phyloP scores from a whole-genome alignment of 1,284 basidiomycete genomes.

The Flammula alnicola region DNA sequence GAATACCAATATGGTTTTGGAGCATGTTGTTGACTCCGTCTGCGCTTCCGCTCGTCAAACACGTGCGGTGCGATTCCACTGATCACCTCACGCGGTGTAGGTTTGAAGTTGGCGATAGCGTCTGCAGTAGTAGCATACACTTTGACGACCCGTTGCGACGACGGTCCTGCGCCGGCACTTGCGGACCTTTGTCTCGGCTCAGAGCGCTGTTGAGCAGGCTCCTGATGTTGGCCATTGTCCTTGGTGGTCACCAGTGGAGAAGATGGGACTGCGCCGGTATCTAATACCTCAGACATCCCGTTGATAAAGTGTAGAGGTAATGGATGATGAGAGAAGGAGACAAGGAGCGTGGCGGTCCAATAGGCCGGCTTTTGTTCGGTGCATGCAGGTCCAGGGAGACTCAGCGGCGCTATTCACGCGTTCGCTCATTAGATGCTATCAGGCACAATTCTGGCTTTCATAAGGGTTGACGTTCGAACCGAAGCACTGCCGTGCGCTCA shows the following conservation, averaged over 20 bases:
- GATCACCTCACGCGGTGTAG: slow-evolving; percentile 11
- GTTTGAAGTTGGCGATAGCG: slow-evolving; percentile 10
- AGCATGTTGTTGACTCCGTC: too few species aligned
- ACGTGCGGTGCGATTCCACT: slow-evolving; percentile 13
- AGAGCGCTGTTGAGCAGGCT: background rate
- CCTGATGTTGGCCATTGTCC: background rate
- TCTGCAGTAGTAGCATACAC: slow-evolving; percentile 3
- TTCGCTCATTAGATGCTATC: slow-evolving; percentile 17
- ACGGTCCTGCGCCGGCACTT: slow-evolving; percentile 9
- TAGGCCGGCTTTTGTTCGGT: slow-evolving; percentile 19
- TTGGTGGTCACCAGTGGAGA: background rate
- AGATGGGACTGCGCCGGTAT: background rate
- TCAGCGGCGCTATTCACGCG: slow-evolving; percentile 22
- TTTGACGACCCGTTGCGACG: slow-evolving; percentile 15
- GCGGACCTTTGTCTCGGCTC: background rate
- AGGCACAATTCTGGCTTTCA: slow-evolving; percentile 18
- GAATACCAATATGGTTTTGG: slow-evolving; percentile 19
- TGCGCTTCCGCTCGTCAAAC: slow-evolving; percentile 11
- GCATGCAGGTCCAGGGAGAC: slow-evolving; percentile 13
- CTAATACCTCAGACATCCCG: slow-evolving; percentile 11
- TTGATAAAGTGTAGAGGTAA: background rate
- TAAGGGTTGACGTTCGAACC: slow-evolving; percentile 14
- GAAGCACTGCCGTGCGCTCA: slow-evolving; percentile 13
- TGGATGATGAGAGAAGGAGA: slow-evolving; percentile 11
- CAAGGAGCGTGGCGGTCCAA: slow-evolving; percentile 10